These are phyloP conservation scores for Ustanciosporium gigantosporum DNA, from an alignment of 1,284 basidiomycete genomes.

Conservation along the genomic window DNA sequence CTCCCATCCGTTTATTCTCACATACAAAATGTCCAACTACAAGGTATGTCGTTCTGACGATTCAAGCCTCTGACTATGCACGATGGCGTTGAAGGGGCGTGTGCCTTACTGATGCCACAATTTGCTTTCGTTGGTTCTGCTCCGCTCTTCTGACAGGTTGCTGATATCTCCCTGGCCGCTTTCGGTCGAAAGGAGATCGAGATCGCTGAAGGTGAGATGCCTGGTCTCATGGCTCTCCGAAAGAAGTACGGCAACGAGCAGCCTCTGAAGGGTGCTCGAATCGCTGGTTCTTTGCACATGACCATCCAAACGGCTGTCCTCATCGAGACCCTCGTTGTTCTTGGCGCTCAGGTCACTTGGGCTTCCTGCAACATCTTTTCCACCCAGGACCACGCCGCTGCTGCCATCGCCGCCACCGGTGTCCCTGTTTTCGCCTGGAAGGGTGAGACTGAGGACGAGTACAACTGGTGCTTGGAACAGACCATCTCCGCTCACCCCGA, in stretches of 20 bases:
- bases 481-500: constrained; percentile 81
- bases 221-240: constrained; percentile 59
- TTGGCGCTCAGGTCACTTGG: constrained; percentile 98
- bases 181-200: constrained; percentile 98
- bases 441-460: constrained; percentile 99
- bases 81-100: not conserved
- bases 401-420: constrained; percentile 96
- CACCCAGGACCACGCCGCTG: constrained; percentile 95
- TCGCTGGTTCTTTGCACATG: constrained; percentile 77
- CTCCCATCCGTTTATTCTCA: too few relatives aligned
- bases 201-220: constrained; percentile 75
- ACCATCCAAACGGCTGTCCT: constrained; percentile 79
- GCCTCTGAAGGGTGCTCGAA: constrained; percentile 92
- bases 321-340: constrained; percentile 70
- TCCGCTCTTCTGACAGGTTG: constrained; percentile 53
- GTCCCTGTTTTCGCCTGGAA: constrained; percentile 99
- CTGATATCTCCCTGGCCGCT: constrained; percentile 92
- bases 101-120: not conserved
- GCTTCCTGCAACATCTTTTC: constrained; percentile 99
- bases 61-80: not conserved
- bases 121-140: not conserved
- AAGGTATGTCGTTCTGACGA: constrained; percentile 22
- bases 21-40: constrained; percentile 44
- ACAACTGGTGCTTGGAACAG: constrained; percentile 92
- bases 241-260: constrained; percentile 75